Evolutionary conservation across 169 alveolate genomes (phyloP).

Genomic region (Cryptosporidium canis): DNA sequence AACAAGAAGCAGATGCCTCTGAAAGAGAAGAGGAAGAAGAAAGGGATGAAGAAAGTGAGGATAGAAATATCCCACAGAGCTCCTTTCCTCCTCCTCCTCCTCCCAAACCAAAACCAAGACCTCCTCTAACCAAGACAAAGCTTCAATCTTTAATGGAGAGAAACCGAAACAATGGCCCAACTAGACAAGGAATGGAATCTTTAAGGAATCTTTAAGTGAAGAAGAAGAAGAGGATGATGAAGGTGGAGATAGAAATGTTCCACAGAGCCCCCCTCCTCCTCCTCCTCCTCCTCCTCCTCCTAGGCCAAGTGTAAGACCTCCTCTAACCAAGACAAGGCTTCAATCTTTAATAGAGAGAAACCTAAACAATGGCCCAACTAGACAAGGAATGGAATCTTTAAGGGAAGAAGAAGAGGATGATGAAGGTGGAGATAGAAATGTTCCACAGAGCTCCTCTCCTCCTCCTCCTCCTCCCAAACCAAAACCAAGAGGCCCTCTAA

Average conservation of each 20-base stretch:
- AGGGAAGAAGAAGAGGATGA: neutral
- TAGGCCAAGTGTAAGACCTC: neutral
- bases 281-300: neutral
- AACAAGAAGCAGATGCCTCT: neutral
- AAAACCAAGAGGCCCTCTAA: neutral
- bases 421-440: neutral
- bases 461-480: neutral
- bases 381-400: neutral
- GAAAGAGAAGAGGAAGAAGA: neutral
- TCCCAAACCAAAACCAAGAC: too few species aligned
- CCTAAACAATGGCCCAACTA: too few species aligned
- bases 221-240: neutral
- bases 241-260: neutral
- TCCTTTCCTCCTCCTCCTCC: too few species aligned
- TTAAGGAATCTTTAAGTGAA: too few species aligned
- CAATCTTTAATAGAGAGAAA: neutral
- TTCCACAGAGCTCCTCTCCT: neutral
- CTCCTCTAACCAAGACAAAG: too few species aligned
- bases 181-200: too few species aligned
- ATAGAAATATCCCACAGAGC: too few species aligned
- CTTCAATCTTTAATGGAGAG: too few species aligned
- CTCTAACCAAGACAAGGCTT: neutral
- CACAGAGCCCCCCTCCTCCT: neutral
- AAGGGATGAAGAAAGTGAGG: neutral
- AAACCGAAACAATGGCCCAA: too few species aligned